Percentiles rank a stretch among this genome's conserved stretches.
phyloP scores from a whole-genome alignment of 2,329 filamentous ascomycete species.

The Coleophoma eucalyptorum region DNA sequence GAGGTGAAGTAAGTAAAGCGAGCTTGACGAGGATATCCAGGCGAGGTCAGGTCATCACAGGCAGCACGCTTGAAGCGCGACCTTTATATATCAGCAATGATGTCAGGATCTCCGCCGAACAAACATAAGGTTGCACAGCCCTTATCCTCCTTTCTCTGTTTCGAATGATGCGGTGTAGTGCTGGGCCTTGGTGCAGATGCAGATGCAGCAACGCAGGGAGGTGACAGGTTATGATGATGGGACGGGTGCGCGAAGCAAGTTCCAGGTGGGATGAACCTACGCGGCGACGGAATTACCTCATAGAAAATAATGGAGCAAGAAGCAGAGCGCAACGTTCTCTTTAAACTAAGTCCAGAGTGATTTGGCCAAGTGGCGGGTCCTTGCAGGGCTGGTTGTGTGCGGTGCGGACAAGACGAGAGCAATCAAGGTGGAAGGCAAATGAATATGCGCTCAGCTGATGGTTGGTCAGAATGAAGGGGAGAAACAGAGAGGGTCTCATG shows the following conservation, averaged over 20 bases:
- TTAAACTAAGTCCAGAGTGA: background rate
- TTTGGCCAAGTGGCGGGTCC: constrained; percentile 4
- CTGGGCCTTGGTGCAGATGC: background rate
- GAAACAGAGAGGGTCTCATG: background rate
- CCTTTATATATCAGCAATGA: constrained; percentile 1
- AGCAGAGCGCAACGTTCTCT: background rate
- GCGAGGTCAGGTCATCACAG: background rate
- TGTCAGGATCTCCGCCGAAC: background rate
- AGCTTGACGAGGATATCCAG: background rate
- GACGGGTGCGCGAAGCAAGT: too few relatives aligned
- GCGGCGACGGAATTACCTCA: background rate
- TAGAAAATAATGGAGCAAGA: background rate
- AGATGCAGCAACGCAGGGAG: background rate
- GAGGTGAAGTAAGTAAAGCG: background rate
- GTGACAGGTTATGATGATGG: background rate
- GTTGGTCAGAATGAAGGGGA: background rate
- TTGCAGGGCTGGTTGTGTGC: background rate
- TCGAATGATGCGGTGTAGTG: background rate
- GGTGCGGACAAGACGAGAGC: background rate
- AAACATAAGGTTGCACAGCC: background rate
- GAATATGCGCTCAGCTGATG: background rate
- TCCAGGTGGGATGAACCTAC: background rate
- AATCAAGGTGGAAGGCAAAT: constrained; percentile 1
- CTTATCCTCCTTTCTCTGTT: background rate
- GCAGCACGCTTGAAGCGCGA: background rate